phyloP scores from a whole-genome alignment of 2,329 filamentous ascomycete species.

The Zymoseptoria ardabiliae region DNA sequence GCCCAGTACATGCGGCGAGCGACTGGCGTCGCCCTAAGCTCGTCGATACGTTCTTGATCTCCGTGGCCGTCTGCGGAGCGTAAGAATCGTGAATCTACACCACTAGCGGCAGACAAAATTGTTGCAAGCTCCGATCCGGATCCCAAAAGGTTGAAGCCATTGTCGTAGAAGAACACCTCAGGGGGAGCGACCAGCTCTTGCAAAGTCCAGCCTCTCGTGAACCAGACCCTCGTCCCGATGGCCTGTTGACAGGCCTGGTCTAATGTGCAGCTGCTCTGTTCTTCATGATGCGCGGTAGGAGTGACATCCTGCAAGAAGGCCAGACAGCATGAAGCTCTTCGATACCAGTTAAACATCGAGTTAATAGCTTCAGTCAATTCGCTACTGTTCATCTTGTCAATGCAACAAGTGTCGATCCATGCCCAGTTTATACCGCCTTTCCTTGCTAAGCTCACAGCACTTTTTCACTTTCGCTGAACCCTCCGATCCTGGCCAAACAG shows the following conservation, averaged over 20 bases:
- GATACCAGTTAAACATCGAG: conserved; percentile 18
- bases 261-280: too few relatives aligned
- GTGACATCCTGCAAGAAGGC: conserved; percentile 11
- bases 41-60: too few relatives aligned
- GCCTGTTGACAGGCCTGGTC: too few relatives aligned
- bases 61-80: too few relatives aligned
- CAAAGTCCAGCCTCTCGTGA: not conserved
- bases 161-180: conserved; percentile 6
- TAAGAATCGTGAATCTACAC: too few relatives aligned
- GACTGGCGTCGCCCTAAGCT: too few relatives aligned
- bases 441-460: not conserved
- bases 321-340: conserved; percentile 11
- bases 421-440: conserved; percentile 7
- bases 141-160: too few relatives aligned
- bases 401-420: conserved; percentile 20
- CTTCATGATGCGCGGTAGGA: not conserved
- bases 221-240: conserved; percentile 1
- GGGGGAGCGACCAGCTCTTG: conserved; percentile 10
- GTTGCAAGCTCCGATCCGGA: too few relatives aligned
- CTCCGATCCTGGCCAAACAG: not conserved
- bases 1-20: conserved; percentile 14
- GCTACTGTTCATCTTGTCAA: conserved; percentile 14
- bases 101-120: too few relatives aligned
- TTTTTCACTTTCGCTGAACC: too few relatives aligned
- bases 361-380: conserved; percentile 18